Percentiles rank a stretch among this genome's conserved stretches.
These are phyloP conservation scores for Exophiala xenobiotica DNA, from an alignment of 2,329 filamentous ascomycete species.

Conservation along the genomic window DNA sequence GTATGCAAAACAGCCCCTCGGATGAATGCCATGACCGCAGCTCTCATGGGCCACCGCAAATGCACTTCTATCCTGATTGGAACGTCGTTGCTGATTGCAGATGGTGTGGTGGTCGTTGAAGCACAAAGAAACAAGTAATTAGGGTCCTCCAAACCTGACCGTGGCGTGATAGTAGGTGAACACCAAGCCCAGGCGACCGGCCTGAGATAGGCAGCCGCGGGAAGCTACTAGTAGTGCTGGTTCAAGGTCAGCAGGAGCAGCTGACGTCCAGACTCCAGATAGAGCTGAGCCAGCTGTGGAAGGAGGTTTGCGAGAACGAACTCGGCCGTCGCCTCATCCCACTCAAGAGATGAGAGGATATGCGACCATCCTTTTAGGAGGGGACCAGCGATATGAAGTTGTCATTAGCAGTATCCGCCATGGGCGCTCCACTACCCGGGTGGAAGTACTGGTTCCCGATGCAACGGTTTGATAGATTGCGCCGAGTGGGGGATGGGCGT, in stretches of 20 bases:
- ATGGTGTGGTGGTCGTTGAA: not conserved
- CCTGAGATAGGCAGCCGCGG: not conserved
- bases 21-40: too few relatives aligned
- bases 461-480: not conserved
- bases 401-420: not conserved
- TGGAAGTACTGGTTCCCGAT: not conserved
- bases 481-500: not conserved
- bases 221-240: too few relatives aligned
- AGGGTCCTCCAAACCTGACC: not conserved
- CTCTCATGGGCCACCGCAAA: not conserved
- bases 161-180: not conserved
- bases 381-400: too few relatives aligned
- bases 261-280: not conserved
- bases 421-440: not conserved
- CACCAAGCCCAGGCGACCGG: too few relatives aligned
- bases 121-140: not conserved
- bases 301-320: not conserved
- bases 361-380: too few relatives aligned
- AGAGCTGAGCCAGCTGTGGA: not conserved
- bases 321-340: too few relatives aligned
- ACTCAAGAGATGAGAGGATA: too few relatives aligned
- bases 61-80: too few relatives aligned
- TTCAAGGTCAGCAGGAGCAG: too few relatives aligned
- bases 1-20: not conserved
- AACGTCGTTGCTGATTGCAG: too few relatives aligned